phyloP scores from a whole-genome alignment of 1,284 basidiomycete species.

The Ceratobasidium sp. region DNA sequence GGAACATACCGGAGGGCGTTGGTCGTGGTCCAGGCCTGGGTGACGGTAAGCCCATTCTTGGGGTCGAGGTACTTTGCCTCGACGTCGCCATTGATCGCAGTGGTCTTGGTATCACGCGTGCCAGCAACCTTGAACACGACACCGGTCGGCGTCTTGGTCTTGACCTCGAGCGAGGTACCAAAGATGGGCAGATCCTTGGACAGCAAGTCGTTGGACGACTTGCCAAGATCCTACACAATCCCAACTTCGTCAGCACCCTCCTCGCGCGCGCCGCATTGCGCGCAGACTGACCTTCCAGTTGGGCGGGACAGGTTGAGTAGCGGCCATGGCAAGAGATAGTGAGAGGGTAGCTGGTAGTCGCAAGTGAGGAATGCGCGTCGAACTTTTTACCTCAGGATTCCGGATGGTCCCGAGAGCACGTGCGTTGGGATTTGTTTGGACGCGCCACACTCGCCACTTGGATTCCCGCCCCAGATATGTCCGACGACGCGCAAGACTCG shows the following conservation, averaged over 20 bases:
- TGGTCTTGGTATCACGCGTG: constrained; percentile 72
- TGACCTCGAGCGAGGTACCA: constrained; percentile 83
- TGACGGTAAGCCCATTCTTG: constrained; percentile 88
- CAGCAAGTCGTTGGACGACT: constrained; percentile 95
- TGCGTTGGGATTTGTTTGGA: constrained; percentile 13
- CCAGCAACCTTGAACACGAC: constrained; percentile 88
- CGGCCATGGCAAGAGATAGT: constrained; percentile 62
- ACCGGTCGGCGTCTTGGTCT: constrained; percentile 91
- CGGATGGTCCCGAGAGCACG: constrained; percentile 25
- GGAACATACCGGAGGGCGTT: constrained; percentile 84
- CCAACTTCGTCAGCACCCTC: background rate
- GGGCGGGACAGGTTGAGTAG: constrained; percentile 88
- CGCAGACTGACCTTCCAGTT: constrained; percentile 81
- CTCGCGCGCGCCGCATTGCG: constrained; percentile 3
- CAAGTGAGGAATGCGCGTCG: background rate
- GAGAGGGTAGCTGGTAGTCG: constrained; percentile 4
- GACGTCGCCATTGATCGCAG: constrained; percentile 80
- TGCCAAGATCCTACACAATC: constrained; percentile 81
- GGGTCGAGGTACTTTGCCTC: constrained; percentile 91
- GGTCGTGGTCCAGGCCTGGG: constrained; percentile 93
- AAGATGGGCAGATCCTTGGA: constrained; percentile 92
- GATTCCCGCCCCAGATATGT: constrained; percentile 8
- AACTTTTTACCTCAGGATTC: constrained; percentile 14
- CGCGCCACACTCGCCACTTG: constrained; percentile 5
- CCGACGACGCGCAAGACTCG: constrained; percentile 40